Evolutionary conservation across 805 yeast genomes (phyloP).

Genomic region (Isabelozyma pseudorhagii): DNA sequence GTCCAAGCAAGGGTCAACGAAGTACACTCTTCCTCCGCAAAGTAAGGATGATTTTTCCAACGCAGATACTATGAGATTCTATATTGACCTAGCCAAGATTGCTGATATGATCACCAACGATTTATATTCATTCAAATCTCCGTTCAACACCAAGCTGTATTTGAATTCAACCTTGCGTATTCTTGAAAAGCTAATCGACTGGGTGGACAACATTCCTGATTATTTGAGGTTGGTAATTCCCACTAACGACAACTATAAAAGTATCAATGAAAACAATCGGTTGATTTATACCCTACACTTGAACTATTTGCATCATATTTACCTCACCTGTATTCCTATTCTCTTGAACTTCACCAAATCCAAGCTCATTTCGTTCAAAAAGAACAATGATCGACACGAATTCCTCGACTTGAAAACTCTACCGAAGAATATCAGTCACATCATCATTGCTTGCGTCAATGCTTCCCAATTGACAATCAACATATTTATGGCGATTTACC

Average conservation of each 20-base stretch:
- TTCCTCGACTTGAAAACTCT: slow-evolving; percentile 6
- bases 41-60: slow-evolving; percentile 11
- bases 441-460: slow-evolving; percentile 14
- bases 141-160: slow-evolving; percentile 12
- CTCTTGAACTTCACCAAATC: slow-evolving; percentile 18
- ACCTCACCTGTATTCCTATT: slow-evolving; percentile 23
- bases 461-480: slow-evolving; percentile 21
- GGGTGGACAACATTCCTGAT: slow-evolving; percentile 19
- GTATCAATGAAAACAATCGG: slow-evolving; percentile 10
- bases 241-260: slow-evolving; percentile 1
- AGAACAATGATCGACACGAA: neutral
- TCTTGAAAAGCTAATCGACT: slow-evolving; percentile 11
- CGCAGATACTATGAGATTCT: slow-evolving; percentile 11
- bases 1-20: neutral
- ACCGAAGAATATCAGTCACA: slow-evolving; percentile 17
- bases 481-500: slow-evolving; percentile 18
- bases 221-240: slow-evolving; percentile 13
- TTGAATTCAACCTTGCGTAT: slow-evolving; percentile 11
- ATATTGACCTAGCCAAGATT: slow-evolving; percentile 21
- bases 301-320: slow-evolving; percentile 26
- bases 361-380: slow-evolving; percentile 9
- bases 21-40: neutral
- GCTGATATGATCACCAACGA: slow-evolving; percentile 19
- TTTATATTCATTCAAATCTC: slow-evolving; percentile 14
- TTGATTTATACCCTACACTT: slow-evolving; percentile 22